Evolutionary conservation across 352 stramenopile genomes (phyloP).

Genomic region (Chrysophaeum taylorii): DNA sequence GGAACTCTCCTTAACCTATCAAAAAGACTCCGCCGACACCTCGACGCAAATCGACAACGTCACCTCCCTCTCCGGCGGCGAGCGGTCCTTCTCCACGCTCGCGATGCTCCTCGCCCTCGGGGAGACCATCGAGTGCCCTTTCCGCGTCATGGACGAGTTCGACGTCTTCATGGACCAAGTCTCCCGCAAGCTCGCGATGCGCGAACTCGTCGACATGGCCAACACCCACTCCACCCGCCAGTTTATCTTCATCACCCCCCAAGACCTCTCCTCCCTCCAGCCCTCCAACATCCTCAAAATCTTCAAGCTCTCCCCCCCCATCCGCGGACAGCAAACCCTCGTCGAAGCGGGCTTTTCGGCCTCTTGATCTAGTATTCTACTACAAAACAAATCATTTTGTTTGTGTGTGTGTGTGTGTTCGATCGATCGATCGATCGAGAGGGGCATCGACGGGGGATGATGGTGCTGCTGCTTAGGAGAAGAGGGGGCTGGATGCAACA

Average conservation of each 20-base stretch:
- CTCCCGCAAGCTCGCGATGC: conserved; percentile 84
- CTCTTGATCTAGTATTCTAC: no score
- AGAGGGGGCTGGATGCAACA: no score
- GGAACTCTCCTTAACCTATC: conserved; percentile 43
- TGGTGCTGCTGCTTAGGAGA: no score
- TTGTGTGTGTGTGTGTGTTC: no score
- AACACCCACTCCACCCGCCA: conserved; percentile 52
- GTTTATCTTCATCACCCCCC: conserved; percentile 75
- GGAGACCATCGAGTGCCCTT: conserved; percentile 65
- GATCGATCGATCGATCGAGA: no score
- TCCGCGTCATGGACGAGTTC: conserved; percentile 97
- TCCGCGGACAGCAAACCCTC: conserved; percentile 4
- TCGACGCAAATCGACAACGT: conserved; percentile 80
- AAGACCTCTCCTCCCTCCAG: conserved; percentile 49
- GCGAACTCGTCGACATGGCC: conserved; percentile 70
- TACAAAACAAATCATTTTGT: no score
- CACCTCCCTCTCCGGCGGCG: conserved; percentile 89
- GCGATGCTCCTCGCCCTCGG: conserved; percentile 86
- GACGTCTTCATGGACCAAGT: conserved; percentile 98
- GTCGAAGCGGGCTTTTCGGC: no score
- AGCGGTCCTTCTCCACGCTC: conserved; percentile 89
- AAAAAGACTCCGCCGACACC: conserved; percentile 46
- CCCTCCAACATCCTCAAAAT: conserved; percentile 43
- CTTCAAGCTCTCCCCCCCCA: conserved; percentile 42
- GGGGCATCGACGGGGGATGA: no score